Evolutionary conservation across 1,139 yeast genomes (phyloP).

Genomic region (Suhomyces wounanorum): DNA sequence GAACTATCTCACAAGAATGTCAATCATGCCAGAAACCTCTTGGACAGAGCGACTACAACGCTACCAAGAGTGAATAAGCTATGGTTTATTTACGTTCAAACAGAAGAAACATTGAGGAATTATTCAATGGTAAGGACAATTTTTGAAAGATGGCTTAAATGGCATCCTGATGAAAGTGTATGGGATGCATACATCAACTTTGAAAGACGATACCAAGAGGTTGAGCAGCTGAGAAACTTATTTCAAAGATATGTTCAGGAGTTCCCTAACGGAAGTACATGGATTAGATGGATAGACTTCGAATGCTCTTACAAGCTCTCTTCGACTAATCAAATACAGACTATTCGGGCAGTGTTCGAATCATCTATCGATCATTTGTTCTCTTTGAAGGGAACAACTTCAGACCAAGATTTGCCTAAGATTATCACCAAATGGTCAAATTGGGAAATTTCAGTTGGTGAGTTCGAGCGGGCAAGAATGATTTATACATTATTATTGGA

Average conservation of each 20-base stretch:
- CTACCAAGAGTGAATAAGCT: slow-evolving; percentile 81
- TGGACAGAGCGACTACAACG: slow-evolving; percentile 74
- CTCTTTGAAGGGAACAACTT: slow-evolving; percentile 21
- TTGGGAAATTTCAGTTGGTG: slow-evolving; percentile 70
- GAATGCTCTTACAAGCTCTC: slow-evolving; percentile 21
- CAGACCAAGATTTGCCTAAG: slow-evolving; percentile 26
- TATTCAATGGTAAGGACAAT: slow-evolving; percentile 61
- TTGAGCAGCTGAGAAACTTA: slow-evolving; percentile 56
- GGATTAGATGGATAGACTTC: slow-evolving; percentile 55
- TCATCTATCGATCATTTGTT: slow-evolving; percentile 59
- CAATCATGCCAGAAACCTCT: slow-evolving; percentile 84
- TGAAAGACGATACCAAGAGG: slow-evolving; percentile 68
- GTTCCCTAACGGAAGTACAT: slow-evolving; percentile 56
- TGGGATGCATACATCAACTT: slow-evolving; percentile 79
- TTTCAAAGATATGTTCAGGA: slow-evolving; percentile 58
- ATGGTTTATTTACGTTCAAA: slow-evolving; percentile 80
- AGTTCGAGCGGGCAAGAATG: slow-evolving; percentile 65
- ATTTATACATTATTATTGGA: slow-evolving; percentile 59
- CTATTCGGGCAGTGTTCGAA: slow-evolving; percentile 65
- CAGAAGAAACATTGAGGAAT: slow-evolving; percentile 80
- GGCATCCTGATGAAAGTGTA: slow-evolving; percentile 66
- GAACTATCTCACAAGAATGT: slow-evolving; percentile 74
- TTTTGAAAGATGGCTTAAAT: slow-evolving; percentile 78
- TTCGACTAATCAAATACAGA: slow-evolving; percentile 26
- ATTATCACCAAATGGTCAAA: slow-evolving; percentile 56